Conservation (phyloP, 2,329 filamentous ascomycete genomes). For the Sordariomycetes sp. region DNA sequence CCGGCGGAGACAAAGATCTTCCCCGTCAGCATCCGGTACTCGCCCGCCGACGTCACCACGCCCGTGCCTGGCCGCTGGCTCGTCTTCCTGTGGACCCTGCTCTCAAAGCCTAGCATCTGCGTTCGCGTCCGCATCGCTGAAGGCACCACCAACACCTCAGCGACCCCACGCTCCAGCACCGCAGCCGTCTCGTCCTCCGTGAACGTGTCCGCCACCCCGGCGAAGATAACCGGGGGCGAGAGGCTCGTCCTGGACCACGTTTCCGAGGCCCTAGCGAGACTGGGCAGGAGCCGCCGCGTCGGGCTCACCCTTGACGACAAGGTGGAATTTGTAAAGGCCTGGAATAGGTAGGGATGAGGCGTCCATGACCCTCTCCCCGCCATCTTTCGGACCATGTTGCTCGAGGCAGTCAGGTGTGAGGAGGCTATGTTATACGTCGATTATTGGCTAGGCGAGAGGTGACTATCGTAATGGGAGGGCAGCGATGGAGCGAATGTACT, state of each 20-base stretch:
- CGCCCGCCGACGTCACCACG: constrained; percentile 80
- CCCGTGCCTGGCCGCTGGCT: constrained; percentile 67
- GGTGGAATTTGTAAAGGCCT: constrained; percentile 66
- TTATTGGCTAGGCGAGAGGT: neutral
- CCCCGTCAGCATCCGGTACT: constrained; percentile 82
- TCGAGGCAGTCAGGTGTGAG: neutral
- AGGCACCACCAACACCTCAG: constrained; percentile 45
- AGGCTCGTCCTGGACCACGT: constrained; percentile 65
- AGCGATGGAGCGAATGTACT: neutral
- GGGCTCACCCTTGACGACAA: constrained; percentile 79
- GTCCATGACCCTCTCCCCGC: neutral
- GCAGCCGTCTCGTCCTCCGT: constrained; percentile 20
- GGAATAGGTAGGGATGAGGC: constrained; percentile 26
- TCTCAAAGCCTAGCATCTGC: constrained; percentile 76
- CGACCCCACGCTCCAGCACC: constrained; percentile 19
- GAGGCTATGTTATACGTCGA: neutral
- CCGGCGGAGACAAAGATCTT: constrained; percentile 67
- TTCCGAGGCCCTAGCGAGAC: constrained; percentile 73
- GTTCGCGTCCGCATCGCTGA: constrained; percentile 88
- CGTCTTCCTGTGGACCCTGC: constrained; percentile 74
- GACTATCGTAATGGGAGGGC: neutral
- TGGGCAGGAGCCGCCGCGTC: constrained; percentile 82
- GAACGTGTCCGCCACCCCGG: constrained; percentile 14
- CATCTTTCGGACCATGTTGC: neutral
- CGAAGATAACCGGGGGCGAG: constrained; percentile 36